These are phyloP conservation scores for Suillus fuscotomentosus DNA, from an alignment of 768 basidiomycete genomes.

Conservation along the genomic window DNA sequence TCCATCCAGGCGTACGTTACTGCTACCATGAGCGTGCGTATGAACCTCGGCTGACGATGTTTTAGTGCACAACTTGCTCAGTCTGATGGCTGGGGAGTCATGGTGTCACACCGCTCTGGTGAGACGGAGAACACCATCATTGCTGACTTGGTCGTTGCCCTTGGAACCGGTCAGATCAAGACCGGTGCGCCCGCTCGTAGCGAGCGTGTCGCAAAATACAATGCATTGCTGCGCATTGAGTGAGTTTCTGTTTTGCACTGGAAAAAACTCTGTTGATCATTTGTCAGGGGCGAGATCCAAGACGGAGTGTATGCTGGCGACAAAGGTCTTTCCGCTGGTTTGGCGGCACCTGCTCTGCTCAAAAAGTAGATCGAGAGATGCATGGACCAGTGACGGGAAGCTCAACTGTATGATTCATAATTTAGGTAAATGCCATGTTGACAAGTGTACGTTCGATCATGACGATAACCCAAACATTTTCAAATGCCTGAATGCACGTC, in stretches of 20 bases:
- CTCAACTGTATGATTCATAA: conserved; percentile 27
- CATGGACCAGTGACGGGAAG: background rate
- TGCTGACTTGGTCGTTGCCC: conserved; percentile 92
- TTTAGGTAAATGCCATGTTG: conserved; percentile 18
- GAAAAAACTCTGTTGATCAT: conserved; percentile 9
- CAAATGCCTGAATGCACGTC: background rate
- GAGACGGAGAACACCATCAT: conserved; percentile 98
- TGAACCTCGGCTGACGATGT: conserved; percentile 4
- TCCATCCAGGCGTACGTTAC: conserved; percentile 92
- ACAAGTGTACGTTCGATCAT: conserved; percentile 24
- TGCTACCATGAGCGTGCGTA: conserved; percentile 5
- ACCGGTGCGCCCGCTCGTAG: conserved; percentile 95
- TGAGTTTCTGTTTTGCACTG: conserved; percentile 38
- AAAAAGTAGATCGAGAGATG: conserved; percentile 48
- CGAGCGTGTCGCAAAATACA: conserved; percentile 97
- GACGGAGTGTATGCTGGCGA: conserved; percentile 74
- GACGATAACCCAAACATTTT: background rate
- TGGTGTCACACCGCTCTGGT: conserved; percentile 98
- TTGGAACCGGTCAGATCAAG: conserved; percentile 95
- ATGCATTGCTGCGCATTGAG: conserved; percentile 87
- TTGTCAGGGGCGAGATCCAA: conserved; percentile 68
- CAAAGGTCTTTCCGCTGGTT: conserved; percentile 77
- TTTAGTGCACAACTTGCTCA: conserved; percentile 90
- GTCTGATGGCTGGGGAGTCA: conserved; percentile 97
- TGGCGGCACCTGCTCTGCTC: conserved; percentile 66